Evolutionary conservation across 2,329 filamentous ascomycete species (phyloP), one percentile per base, ranked within the genome.

Genomic region (Emericellopsis cladophorae): DNA sequence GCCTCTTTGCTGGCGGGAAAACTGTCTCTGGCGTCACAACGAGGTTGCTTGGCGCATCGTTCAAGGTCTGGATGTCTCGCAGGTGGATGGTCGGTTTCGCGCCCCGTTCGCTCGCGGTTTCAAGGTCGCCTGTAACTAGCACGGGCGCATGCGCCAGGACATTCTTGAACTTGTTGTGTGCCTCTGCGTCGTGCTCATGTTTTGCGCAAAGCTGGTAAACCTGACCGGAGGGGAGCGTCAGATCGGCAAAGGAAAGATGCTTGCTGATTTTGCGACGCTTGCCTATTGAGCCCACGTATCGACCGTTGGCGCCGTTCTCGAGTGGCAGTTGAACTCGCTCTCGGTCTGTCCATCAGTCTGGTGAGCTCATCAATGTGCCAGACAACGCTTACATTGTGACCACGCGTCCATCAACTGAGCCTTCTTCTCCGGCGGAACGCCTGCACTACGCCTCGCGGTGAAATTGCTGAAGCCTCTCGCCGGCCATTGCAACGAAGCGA

Each of bases 1-100:
- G 85, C 18, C 92, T 79, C 43, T 83, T 74, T 38, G 84, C 74
- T 0, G 80, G 76, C 0, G 83, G 72, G 52, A 92, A 95, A 0
- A 79, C 70, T 2, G 82, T 84, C 37, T 83, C 79, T 14, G 78
- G 66, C 2, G 81, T 84, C 46, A 93, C 76, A 44, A 92, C 80
- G 42, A 94, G 78, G 46, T 89, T 76, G 35, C 74, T 74, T 0
- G 60, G 56, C 2, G 62, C 50, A 7, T 47, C 53, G 38, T 64
- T 64, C 6, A 64, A 48, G 1, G 54, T 45, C 37, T 52, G 53
- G 16, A 64, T 60, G 26, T 49, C 45, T 49, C 90, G 90, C 4
- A 95, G 68, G 39, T 75, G 70, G 35, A 75, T 66, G 8, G 94
- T 70, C 4, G 70, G 68, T 37, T 72, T 63, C 15, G 52, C 45